Conservation (phyloP, 345 rosid genomes). For the Lagerstroemia speciosa region DNA sequence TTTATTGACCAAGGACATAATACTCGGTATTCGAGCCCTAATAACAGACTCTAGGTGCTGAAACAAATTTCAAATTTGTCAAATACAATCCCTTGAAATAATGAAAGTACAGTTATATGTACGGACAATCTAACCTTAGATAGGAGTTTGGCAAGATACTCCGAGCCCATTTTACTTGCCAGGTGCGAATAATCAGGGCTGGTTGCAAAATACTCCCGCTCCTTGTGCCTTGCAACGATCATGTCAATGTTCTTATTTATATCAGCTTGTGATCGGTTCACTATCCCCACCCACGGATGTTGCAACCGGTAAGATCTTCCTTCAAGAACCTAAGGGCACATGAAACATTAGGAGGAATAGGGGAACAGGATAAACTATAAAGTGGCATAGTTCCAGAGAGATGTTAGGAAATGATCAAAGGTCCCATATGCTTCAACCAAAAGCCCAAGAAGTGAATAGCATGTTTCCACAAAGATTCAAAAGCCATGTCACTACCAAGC, state of each 20-base stretch:
- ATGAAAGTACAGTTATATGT: background rate
- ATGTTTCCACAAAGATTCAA: background rate
- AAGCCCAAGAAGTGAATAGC: background rate
- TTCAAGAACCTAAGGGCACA: constrained; percentile 48
- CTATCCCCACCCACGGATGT: no score
- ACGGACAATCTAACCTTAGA: constrained; percentile 46
- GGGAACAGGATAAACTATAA: background rate
- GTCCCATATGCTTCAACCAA: background rate
- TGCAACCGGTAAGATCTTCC: no score
- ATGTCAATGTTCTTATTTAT: constrained; percentile 76
- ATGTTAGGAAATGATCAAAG: background rate
- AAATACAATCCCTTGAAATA: constrained; percentile 2
- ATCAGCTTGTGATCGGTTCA: no score
- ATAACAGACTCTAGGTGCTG: constrained; percentile 91
- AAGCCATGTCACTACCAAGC: background rate
- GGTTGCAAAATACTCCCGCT: constrained; percentile 76
- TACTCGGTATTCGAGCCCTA: constrained; percentile 79
- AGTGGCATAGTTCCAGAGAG: background rate
- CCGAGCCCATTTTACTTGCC: constrained; percentile 95
- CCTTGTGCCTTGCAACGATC: constrained; percentile 80
- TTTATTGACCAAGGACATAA: constrained; percentile 77
- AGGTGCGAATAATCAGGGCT: constrained; percentile 92
- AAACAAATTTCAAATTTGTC: constrained; percentile 12
- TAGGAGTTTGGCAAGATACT: constrained; percentile 73
- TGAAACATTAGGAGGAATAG: background rate